Evolutionary conservation across 2,329 filamentous ascomycete genomes (phyloP).

Genomic region (Ophiostoma sp.): DNA sequence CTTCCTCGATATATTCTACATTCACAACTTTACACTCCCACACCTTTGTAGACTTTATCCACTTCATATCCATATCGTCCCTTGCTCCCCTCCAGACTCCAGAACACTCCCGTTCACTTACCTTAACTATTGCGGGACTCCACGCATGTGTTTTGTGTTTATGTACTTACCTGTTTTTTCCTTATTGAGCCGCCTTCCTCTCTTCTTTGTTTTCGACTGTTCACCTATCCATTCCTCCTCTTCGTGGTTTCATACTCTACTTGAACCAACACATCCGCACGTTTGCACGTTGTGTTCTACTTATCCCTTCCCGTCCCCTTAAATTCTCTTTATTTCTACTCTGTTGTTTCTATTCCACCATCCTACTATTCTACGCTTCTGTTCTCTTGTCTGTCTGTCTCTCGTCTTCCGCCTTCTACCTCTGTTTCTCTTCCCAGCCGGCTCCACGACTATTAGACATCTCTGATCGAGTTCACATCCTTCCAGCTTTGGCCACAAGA

Average conservation of each 20-base stretch:
- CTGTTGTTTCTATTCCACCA: background rate
- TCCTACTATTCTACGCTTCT: background rate
- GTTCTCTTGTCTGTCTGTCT: conserved; percentile 5
- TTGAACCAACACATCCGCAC: conserved; percentile 1
- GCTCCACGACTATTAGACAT: conserved; percentile 8
- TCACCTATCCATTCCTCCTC: conserved; percentile 3
- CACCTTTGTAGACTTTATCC: background rate
- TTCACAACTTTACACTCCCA: background rate
- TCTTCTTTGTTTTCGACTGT: conserved; percentile 1
- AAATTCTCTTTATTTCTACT: conserved; percentile 7
- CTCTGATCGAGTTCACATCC: conserved; percentile 7
- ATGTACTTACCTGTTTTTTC: background rate
- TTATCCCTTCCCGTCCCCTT: conserved; percentile 7
- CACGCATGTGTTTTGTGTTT: background rate
- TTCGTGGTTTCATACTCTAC: conserved; percentile 6
- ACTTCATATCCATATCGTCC: conserved; percentile 7
- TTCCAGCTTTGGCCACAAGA: conserved; percentile 2
- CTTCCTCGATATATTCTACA: background rate
- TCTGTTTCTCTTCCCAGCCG: conserved; percentile 8
- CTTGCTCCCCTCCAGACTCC: background rate
- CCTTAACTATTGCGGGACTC: background rate
- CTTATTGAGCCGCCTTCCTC: conserved; percentile 8
- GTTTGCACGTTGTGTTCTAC: conserved; percentile 14
- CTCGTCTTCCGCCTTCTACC: background rate
- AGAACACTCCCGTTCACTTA: conserved; percentile 11